A percentile compares a stretch with the other conserved stretches of the same genome.
These are phyloP conservation scores for Ananas comosus DNA, from an alignment of 176 grass and related monocot genomes.

Conservation along the genomic window DNA sequence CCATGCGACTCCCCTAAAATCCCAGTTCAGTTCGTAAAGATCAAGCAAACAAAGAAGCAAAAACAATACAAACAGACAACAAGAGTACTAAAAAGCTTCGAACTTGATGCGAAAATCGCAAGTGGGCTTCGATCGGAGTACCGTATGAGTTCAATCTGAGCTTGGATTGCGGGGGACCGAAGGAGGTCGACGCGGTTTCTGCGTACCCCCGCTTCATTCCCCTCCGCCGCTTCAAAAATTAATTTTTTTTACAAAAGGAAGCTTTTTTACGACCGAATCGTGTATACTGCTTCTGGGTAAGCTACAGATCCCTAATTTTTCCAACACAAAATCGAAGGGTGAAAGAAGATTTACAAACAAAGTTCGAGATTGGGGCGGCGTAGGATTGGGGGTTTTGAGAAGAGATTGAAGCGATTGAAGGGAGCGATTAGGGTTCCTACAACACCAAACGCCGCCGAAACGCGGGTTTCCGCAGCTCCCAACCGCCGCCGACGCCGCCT, in stretches of 20 bases:
- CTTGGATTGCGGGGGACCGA: constrained; percentile 34
- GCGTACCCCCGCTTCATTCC: constrained; percentile 38
- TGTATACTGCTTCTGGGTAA: neutral
- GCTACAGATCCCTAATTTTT: no score
- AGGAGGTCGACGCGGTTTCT: constrained; percentile 30
- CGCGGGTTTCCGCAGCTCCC: no score
- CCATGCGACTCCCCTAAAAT: constrained; percentile 2
- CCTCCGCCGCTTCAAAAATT: neutral
- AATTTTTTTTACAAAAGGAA: no score
- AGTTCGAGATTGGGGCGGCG: no score
- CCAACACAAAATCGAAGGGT: no score
- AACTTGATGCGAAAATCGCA: constrained; percentile 3
- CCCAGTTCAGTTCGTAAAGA: neutral
- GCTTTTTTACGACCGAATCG: neutral
- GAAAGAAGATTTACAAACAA: no score
- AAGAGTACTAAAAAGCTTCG: neutral
- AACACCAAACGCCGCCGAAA: no score
- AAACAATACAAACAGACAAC: neutral
- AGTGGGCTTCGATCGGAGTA: neutral
- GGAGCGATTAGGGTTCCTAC: no score
- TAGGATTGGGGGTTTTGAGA: no score
- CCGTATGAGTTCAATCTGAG: constrained; percentile 29
- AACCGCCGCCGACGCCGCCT: no score
- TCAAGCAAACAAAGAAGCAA: neutral
- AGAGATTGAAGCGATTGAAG: no score